Percentiles rank a stretch among this genome's conserved stretches.
phyloP scores from a whole-genome alignment of 2,329 filamentous ascomycete genomes.

The Madurella mycetomatis region DNA sequence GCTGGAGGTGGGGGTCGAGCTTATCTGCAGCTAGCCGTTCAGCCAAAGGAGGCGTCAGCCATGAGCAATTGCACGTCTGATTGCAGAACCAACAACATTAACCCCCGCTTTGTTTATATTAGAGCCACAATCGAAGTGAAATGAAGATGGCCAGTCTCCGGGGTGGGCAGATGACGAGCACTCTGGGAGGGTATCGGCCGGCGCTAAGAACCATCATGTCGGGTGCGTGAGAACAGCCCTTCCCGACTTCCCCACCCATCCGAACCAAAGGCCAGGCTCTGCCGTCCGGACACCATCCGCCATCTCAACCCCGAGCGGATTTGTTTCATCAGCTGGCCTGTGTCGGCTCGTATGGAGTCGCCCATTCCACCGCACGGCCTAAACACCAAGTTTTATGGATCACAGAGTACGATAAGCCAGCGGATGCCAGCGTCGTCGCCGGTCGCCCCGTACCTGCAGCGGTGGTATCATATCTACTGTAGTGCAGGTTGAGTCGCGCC shows the following conservation, averaged over 20 bases:
- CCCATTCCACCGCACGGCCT: no score
- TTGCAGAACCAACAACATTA: no score
- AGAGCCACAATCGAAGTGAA: background rate
- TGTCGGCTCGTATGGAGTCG: no score
- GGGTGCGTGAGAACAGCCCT: slow-evolving; percentile 11
- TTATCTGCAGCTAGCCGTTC: no score
- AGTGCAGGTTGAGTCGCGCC: no score
- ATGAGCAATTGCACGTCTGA: background rate
- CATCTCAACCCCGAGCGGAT: background rate
- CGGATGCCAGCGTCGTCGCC: background rate
- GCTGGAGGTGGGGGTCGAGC: no score
- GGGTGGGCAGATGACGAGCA: slow-evolving; percentile 1
- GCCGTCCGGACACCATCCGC: slow-evolving; percentile 2
- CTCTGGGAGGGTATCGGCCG: slow-evolving; percentile 7
- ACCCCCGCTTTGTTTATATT: background rate
- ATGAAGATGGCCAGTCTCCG: background rate
- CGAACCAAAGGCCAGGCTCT: slow-evolving; percentile 1
- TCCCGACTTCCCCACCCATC: slow-evolving; percentile 7
- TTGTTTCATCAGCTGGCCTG: background rate
- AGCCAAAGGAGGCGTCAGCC: no score
- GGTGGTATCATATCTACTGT: background rate
- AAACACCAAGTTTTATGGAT: background rate
- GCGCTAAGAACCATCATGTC: slow-evolving; percentile 20
- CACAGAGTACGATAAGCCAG: no score
- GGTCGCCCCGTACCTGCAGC: background rate